These are phyloP conservation scores for Cyclanthera cordifolia DNA, from an alignment of 306 rosid species.

Conservation along the genomic window DNA sequence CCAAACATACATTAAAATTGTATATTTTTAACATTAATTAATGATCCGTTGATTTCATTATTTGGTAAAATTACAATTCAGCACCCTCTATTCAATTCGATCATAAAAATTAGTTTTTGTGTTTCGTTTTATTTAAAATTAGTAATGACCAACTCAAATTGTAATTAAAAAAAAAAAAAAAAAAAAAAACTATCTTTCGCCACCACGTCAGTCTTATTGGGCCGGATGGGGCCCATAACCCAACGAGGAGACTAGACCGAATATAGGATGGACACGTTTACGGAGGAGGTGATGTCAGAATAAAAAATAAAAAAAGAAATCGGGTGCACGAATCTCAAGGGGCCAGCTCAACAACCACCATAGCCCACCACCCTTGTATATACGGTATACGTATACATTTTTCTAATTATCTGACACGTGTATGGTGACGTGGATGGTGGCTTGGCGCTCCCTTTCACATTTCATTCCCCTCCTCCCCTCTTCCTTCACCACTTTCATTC, in stretches of 20 bases:
- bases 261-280: slow-evolving; percentile 35
- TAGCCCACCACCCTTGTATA: slow-evolving; percentile 34
- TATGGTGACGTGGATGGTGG: slow-evolving; percentile 60
- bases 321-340: slow-evolving; percentile 41
- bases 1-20: too few species aligned
- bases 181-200: slow-evolving; percentile 5
- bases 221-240: slow-evolving; percentile 10
- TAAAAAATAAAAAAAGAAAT: slow-evolving; percentile 21
- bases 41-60: too few species aligned
- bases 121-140: too few species aligned
- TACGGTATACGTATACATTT: slow-evolving; percentile 38
- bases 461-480: slow-evolving; percentile 18
- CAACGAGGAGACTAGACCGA: slow-evolving; percentile 40
- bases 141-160: too few species aligned
- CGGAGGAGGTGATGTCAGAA: slow-evolving; percentile 27
- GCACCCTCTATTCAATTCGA: too few species aligned
- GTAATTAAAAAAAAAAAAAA: too few species aligned
- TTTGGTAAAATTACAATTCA: too few species aligned
- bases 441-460: slow-evolving; percentile 34
- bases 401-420: slow-evolving; percentile 54
- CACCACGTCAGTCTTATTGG: slow-evolving; percentile 56
- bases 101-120: too few species aligned
- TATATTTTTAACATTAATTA: too few species aligned
- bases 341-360: slow-evolving; percentile 76
- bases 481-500: slow-evolving; percentile 21